These are phyloP conservation scores for Rhododendron henanense DNA, from an alignment of 148 eudicot species.

Conservation along the genomic window DNA sequence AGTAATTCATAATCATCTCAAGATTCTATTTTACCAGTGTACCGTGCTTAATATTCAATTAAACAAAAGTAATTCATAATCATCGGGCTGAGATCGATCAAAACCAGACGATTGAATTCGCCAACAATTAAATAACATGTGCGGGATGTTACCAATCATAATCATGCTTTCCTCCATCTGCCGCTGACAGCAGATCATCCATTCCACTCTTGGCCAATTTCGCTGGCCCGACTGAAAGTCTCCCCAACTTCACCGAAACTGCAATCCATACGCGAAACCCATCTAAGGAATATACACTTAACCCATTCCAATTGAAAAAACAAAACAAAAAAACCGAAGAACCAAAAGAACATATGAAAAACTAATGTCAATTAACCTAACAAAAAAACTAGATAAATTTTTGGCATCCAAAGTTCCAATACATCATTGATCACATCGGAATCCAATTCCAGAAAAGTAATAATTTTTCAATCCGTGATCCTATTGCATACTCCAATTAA, in stretches of 20 bases:
- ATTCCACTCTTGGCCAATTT: conserved; percentile 57
- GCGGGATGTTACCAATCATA: conserved; percentile 70
- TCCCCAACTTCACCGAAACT: conserved; percentile 74
- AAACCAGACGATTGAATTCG: background rate
- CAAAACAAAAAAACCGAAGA: too few relatives aligned
- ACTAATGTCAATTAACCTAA: background rate
- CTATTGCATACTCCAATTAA: background rate
- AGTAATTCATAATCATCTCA: background rate
- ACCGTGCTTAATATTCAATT: background rate
- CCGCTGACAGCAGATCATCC: conserved; percentile 70
- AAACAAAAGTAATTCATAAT: background rate
- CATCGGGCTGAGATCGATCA: background rate
- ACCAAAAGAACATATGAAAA: background rate
- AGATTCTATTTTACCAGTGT: background rate
- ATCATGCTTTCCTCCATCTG: conserved; percentile 89
- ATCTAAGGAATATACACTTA: background rate
- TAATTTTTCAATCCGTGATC: background rate
- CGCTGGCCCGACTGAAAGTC: conserved; percentile 73
- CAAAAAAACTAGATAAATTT: background rate
- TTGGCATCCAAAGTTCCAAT: background rate
- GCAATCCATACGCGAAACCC: conserved; percentile 12
- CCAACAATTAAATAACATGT: background rate
- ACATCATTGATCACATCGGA: background rate
- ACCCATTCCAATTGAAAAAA: background rate
- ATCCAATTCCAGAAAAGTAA: background rate